A percentile compares a stretch with the other conserved stretches of the same genome.
Evolutionary conservation across 2,329 filamentous ascomycete genomes (phyloP).

Genomic region (Xylaria sp.): DNA sequence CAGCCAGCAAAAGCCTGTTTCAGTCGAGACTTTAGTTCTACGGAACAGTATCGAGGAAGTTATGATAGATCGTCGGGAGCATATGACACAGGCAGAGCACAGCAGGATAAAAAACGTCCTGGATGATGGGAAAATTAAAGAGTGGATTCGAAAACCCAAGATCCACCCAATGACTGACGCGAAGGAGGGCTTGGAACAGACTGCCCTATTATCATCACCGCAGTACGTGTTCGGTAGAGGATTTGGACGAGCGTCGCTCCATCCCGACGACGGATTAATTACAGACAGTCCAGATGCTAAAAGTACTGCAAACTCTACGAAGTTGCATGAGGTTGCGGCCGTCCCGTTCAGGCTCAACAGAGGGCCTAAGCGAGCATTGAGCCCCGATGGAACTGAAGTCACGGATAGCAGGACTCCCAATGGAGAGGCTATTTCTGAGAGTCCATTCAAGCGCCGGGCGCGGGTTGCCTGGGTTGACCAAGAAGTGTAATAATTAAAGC

Average conservation of each 20-base stretch:
- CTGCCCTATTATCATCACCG: slow-evolving; percentile 57
- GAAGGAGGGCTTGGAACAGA: slow-evolving; percentile 57
- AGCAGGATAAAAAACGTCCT: slow-evolving; percentile 65
- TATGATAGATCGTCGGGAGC: slow-evolving; percentile 76
- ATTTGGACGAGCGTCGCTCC: slow-evolving; percentile 54
- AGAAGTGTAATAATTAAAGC: slow-evolving; percentile 20
- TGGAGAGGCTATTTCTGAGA: slow-evolving; percentile 14
- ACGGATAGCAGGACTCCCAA: background rate
- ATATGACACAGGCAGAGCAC: slow-evolving; percentile 77
- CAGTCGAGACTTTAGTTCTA: slow-evolving; percentile 86
- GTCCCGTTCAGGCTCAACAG: slow-evolving; percentile 27
- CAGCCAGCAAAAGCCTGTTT: slow-evolving; percentile 80
- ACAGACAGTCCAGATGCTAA: slow-evolving; percentile 38
- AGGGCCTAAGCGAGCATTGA: slow-evolving; percentile 37
- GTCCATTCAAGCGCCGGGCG: slow-evolving; percentile 34
- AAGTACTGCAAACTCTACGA: slow-evolving; percentile 14
- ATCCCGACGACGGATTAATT: slow-evolving; percentile 61
- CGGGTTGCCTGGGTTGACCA: slow-evolving; percentile 31
- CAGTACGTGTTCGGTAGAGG: slow-evolving; percentile 63
- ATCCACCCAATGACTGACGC: slow-evolving; percentile 52
- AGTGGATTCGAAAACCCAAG: slow-evolving; percentile 66
- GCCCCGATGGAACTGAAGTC: slow-evolving; percentile 13
- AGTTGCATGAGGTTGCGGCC: background rate
- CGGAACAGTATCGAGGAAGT: slow-evolving; percentile 84
- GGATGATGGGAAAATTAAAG: slow-evolving; percentile 66